phyloP scores from a whole-genome alignment of 2,329 filamentous ascomycete genomes.

The Colletotrichum chlorophyti region DNA sequence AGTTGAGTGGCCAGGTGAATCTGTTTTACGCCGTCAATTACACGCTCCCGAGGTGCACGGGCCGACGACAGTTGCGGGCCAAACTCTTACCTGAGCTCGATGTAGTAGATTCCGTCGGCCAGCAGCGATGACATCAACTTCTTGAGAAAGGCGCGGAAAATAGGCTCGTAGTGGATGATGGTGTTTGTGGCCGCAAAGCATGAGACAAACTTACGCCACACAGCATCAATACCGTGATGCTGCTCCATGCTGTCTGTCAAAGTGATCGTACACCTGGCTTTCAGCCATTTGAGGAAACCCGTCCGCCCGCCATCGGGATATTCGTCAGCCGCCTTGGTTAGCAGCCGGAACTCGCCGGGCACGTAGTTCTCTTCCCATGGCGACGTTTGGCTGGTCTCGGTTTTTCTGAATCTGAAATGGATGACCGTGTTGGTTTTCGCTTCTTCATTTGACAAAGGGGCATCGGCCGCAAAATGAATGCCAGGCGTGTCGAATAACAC shows the following conservation, averaged over 20 bases:
- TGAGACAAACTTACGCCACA: conserved; percentile 77
- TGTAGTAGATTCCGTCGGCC: conserved; percentile 78
- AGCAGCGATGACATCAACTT: conserved; percentile 70
- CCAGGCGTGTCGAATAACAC: conserved; percentile 71
- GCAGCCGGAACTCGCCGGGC: conserved; percentile 59
- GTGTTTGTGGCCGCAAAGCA: conserved; percentile 73
- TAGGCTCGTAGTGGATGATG: conserved; percentile 82
- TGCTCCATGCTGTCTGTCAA: conserved; percentile 74
- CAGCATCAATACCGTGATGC: conserved; percentile 77
- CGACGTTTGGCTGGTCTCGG: conserved; percentile 39
- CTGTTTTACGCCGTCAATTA: conserved; percentile 40
- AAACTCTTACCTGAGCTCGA: conserved; percentile 63
- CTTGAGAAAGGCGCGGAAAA: conserved; percentile 75
- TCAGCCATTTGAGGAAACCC: conserved; percentile 76
- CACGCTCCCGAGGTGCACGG: no score
- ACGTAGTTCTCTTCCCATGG: conserved; percentile 71
- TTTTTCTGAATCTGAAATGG: conserved; percentile 60
- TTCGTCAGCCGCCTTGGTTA: conserved; percentile 64
- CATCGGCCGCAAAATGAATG: conserved; percentile 66
- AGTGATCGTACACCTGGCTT: conserved; percentile 70
- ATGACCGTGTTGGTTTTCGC: conserved; percentile 60
- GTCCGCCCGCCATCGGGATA: conserved; percentile 72
- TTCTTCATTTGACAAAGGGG: conserved; percentile 57
- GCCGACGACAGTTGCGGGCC: no score
- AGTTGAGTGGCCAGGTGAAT: conserved; percentile 71